phyloP scores from a whole-genome alignment of 2,329 filamentous ascomycete species.

The Alternaria conjuncta region DNA sequence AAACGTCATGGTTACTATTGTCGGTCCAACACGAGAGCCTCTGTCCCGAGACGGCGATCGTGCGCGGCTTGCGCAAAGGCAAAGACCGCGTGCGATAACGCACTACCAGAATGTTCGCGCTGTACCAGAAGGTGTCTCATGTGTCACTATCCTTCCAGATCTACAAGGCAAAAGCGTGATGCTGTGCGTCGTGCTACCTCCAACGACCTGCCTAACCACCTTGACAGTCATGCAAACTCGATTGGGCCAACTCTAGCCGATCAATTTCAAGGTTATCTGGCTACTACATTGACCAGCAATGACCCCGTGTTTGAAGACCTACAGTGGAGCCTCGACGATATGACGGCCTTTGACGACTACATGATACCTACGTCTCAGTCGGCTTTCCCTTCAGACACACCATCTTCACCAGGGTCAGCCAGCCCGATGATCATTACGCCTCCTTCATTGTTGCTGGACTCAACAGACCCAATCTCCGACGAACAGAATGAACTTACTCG shows the following conservation, averaged over 20 bases:
- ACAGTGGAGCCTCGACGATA: neutral
- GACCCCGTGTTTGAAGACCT: neutral
- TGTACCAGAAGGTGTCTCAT: neutral
- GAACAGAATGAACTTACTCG: neutral
- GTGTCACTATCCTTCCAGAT: slow-evolving; percentile 1
- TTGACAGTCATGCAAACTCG: neutral
- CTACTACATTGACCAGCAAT: neutral
- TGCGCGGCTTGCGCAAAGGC: slow-evolving; percentile 7
- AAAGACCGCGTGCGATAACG: slow-evolving; percentile 5
- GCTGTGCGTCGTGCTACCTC: neutral
- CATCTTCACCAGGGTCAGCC: neutral
- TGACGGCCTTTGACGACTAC: neutral
- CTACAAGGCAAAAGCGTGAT: neutral
- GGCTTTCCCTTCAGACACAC: neutral
- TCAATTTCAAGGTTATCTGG: neutral
- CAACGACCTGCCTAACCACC: neutral
- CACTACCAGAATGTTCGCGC: neutral
- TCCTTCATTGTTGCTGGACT: neutral
- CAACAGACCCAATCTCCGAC: neutral
- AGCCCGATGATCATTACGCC: neutral
- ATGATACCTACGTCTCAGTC: neutral
- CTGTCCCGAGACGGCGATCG: slow-evolving; percentile 1
- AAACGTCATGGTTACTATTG: slow-evolving; percentile 4
- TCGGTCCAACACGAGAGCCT: neutral
- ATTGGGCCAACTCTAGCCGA: neutral